Base-by-base conservation (phyloP, 2,329 filamentous ascomycete genomes). In the Sarocladium oryzae region DNA sequence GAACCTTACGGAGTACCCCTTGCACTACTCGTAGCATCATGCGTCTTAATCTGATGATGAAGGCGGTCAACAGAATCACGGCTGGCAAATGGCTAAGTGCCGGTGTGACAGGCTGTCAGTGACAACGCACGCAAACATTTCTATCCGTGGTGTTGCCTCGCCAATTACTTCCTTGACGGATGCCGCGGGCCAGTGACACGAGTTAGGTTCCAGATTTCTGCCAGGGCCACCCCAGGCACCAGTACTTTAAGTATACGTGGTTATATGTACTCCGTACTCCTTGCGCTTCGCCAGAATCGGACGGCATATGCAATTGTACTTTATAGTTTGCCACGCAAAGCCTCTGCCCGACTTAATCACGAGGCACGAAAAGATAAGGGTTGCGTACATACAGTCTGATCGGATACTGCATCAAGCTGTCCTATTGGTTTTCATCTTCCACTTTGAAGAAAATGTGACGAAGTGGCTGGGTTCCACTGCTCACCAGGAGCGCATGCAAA, bases 1-100 rank as follows among this genome's bases (percentile, higher is more conserved):
- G 40, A 28, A 30, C 40, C 40, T 48, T 33, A 26, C n/a, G n/a
- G n/a, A n/a, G n/a, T n/a, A n/a, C 33, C 43, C 43, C 43, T 48
- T 48, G 43, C 43, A 48, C 43, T 4, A 30, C 7, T 13, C 7
- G 13, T 7, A 21, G 16, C 26, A 32, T 32, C 43, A 21, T 33
- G 40, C 43, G n/a, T 23, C 13, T 33, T 32, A 23, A 20, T 23
- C 43, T 23, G 16, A 48, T 18, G 16, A 16, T 33, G n/a, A 33
- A 32, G 43, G 40, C 26, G 43, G 43, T 48, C 26, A 48, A 48
- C 7, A 43, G n/a, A 9, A 6, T 16, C 21, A 43, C 13, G 23
- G 11, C 8, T 43, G 23, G 13, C 23, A 43, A 16, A 16, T 5
- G 8, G 40, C 7, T 11, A 30, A 10, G 7, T 30, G 28, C 28